These are phyloP conservation scores for Coniferiporia weirii DNA, from an alignment of 1,284 basidiomycete genomes.

Conservation along the genomic window DNA sequence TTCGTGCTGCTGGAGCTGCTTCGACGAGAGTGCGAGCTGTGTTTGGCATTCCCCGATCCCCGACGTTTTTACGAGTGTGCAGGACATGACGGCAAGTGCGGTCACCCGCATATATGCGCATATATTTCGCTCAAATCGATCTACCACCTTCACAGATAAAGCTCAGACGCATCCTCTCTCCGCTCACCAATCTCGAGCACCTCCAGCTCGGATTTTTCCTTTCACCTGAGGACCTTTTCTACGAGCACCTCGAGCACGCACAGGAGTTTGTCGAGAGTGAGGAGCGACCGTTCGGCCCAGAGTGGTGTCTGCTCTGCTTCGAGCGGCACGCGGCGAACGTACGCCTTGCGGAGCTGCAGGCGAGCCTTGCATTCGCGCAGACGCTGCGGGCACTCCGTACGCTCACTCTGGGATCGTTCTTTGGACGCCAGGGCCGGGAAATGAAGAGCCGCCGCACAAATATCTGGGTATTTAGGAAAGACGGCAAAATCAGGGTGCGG, in stretches of 20 bases:
- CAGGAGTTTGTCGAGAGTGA: background rate
- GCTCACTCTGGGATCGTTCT: conserved; percentile 15
- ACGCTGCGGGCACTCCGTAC: conserved; percentile 2
- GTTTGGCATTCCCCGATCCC: conserved; percentile 61
- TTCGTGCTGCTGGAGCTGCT: conserved; percentile 56
- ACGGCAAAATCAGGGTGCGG: conserved; percentile 11
- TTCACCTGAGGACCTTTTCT: conserved; percentile 41
- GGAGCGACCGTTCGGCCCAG: conserved; percentile 12
- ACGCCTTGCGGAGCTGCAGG: conserved; percentile 14
- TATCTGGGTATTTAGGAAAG: conserved; percentile 14
- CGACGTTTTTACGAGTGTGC: conserved; percentile 37
- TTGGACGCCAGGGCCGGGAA: conserved; percentile 13
- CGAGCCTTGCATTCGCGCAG: conserved; percentile 12
- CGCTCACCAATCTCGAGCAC: conserved; percentile 41
- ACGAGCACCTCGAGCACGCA: conserved; percentile 37
- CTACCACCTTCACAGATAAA: background rate
- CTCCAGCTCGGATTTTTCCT: conserved; percentile 58
- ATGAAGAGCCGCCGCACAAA: conserved; percentile 12
- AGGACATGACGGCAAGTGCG: conserved; percentile 45
- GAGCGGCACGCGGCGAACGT: conserved; percentile 9
- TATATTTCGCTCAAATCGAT: background rate
- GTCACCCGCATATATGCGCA: background rate
- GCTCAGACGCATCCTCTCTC: conserved; percentile 28
- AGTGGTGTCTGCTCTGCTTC: conserved; percentile 16
- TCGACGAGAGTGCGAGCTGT: conserved; percentile 51